Evolutionary conservation across 345 rosid species (phyloP), one percentile per base, ranked within the genome.

Genomic region (Murraya paniculata): DNA sequence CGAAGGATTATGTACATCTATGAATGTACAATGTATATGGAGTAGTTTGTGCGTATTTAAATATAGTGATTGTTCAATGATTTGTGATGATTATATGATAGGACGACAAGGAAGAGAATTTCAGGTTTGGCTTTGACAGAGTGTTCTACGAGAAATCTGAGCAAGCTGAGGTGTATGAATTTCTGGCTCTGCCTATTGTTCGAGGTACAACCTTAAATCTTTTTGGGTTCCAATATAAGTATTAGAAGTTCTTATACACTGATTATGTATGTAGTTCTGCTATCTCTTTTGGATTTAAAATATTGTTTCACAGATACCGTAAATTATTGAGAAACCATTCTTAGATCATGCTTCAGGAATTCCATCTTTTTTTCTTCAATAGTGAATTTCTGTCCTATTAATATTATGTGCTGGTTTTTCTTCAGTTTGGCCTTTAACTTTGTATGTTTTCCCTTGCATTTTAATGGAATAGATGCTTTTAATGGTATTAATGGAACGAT

Each of bases 91-190:
- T 45, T 74, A 18, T 77, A 28, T 77, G 21, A 25, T 68, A 93
- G 91, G 90, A 93, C 78, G 98, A 86, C 68, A 91, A 91, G 82
- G 97, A 93, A 71, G 93, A 86, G 64, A 92, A 91, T 61, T 68
- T 83, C 65, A 80, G 80, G 64, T 91, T 93, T 75, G 82, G 84
- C 87, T 88, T 93, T 24, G 92, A 94, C 78, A 74, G 82, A 83
- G 90, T 89, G 55, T 93, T 93, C 73, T 84, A 87, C 25, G 84
- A 93, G 75, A 83, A 83, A 56, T 89, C 97, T 28, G 38, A 83
- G 75, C 93, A 90, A 87, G 82, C 86, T 74, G 89, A 87, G 62
- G 87, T 95, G 24, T 95, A 84, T 53, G 85, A 87, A 25, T 95
- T 93, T 83, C 86, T 93, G 36, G 91, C 89, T 80, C 87, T 81